These are phyloP conservation scores for Pleurotus eryngii DNA, from an alignment of 768 basidiomycete genomes.

Conservation along the genomic window DNA sequence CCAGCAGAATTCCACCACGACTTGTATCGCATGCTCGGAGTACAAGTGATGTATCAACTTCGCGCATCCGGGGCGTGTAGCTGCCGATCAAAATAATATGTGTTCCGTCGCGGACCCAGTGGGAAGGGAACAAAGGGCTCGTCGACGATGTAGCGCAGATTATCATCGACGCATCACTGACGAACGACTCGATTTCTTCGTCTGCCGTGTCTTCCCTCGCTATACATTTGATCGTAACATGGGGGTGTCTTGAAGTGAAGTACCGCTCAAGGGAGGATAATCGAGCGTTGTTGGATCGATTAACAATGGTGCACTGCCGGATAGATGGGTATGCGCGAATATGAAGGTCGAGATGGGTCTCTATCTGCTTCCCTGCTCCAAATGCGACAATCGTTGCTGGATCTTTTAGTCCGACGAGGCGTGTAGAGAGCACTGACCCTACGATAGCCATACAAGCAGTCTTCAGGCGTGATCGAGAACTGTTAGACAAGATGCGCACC, in stretches of 20 bases:
- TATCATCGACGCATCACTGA: conserved; percentile 51
- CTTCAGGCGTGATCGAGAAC: background rate
- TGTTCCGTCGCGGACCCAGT: conserved; percentile 57
- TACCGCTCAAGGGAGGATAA: conserved; percentile 31
- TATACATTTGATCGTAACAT: conserved; percentile 11
- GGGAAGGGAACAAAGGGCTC: conserved; percentile 63
- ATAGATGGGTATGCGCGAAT: conserved; percentile 56
- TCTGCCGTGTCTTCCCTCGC: background rate
- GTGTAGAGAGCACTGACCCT: conserved; percentile 71
- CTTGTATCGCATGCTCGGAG: conserved; percentile 35
- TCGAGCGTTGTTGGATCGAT: conserved; percentile 54
- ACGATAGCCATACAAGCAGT: background rate
- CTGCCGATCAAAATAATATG: conserved; percentile 80
- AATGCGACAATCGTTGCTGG: conserved; percentile 57
- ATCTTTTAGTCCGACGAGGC: conserved; percentile 38
- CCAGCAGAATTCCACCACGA: conserved; percentile 42
- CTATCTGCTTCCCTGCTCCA: conserved; percentile 71
- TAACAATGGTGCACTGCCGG: conserved; percentile 53
- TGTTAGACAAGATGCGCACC: conserved; percentile 36
- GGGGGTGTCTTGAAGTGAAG: conserved; percentile 21
- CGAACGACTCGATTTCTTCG: conserved; percentile 20
- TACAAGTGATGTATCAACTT: conserved; percentile 62
- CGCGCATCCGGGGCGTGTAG: conserved; percentile 78
- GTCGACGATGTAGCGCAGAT: conserved; percentile 78
- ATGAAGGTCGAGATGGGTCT: conserved; percentile 61